Base-by-base conservation (phyloP, 2,329 filamentous ascomycete species). In the Cercospora citrullina region DNA sequence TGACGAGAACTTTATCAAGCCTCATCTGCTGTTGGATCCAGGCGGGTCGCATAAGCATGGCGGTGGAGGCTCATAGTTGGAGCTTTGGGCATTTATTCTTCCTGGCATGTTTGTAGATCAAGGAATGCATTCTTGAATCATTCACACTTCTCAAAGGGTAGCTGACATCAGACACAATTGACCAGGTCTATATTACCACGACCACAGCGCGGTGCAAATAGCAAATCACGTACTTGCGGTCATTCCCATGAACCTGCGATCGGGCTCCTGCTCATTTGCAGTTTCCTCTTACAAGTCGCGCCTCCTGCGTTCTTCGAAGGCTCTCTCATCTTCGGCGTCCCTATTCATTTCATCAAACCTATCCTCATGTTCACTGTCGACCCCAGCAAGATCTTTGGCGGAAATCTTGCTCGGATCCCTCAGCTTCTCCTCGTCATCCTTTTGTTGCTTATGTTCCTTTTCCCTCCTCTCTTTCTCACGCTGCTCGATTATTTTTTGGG, bases 1-100 rank as follows among this genome's bases (percentile, higher is more conserved):
- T 68, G 95, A 99, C 78, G 95, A 99, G 80, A 93, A 94, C 69
- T 97, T 93, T 79, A 94, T 98, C 80, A 98, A 98, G 84, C 94
- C 94, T 18, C 92, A 90, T 77, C 81, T 98, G 65, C 80, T 98
- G 72, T 85, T 98, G 21, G 94, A 97, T 80, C 91, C 80, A 0
- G 73, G 75, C n/a, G 74, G 73, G 21, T 68, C 69, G 6, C 66
- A 65, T 31, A 72, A 70, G 39, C 57, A 67, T n/a, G 63, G 57
- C 36, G 57, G 63, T 16, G 57, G 63, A 21, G 23, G 63, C 33
- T 60, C 53, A 23, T 65, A 45, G 31, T 57, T 55, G 60, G 42
- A 31, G 23, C 16, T 42, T 55, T 36, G 39, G n/a, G 39, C 12
- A 23, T 30, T 23, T 21, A 30, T 16, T 42, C 30, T 16, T 31